Conservation (phyloP, 805 yeast genomes). For the Ogataea salicorniae region DNA sequence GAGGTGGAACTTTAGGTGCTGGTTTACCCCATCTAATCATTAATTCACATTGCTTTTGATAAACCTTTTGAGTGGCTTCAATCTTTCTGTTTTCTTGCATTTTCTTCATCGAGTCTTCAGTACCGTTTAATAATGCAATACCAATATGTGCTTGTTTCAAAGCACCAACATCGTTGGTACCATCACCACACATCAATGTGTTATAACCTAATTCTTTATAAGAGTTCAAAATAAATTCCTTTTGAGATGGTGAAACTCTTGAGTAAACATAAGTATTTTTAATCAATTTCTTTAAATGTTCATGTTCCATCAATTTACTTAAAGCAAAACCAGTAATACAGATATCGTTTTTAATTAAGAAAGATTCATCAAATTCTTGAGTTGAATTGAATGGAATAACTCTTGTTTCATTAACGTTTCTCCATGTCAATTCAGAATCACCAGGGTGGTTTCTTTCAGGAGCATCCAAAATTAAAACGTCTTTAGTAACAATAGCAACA, state of each 20-base stretch:
- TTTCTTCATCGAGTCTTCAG: constrained; percentile 88
- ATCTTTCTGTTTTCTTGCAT: constrained; percentile 74
- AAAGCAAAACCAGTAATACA: constrained; percentile 94
- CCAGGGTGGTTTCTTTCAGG: constrained; percentile 63
- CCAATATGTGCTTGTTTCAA: constrained; percentile 98
- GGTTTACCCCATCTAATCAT: constrained; percentile 80
- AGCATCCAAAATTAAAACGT: constrained; percentile 78
- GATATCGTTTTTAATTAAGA: constrained; percentile 69
- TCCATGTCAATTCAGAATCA: constrained; percentile 67
- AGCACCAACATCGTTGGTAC: constrained; percentile 99
- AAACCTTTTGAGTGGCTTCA: constrained; percentile 59
- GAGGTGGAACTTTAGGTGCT: constrained; percentile 73
- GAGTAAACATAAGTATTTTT: constrained; percentile 96
- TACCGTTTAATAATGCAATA: constrained; percentile 95
- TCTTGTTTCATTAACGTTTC: constrained; percentile 73
- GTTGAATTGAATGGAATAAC: constrained; percentile 61
- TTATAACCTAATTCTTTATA: constrained; percentile 85
- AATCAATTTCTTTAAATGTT: constrained; percentile 66
- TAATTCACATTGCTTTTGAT: constrained; percentile 77
- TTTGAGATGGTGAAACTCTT: constrained; percentile 94
- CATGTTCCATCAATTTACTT: constrained; percentile 56
- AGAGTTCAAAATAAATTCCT: constrained; percentile 81
- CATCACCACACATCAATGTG: constrained; percentile 99
- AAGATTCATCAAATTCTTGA: constrained; percentile 47
- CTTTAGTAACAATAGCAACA: constrained; percentile 81